Evolutionary conservation across 768 basidiomycete genomes (phyloP), one percentile per base, ranked within the genome.

Genomic region (Tremella mesenterica): DNA sequence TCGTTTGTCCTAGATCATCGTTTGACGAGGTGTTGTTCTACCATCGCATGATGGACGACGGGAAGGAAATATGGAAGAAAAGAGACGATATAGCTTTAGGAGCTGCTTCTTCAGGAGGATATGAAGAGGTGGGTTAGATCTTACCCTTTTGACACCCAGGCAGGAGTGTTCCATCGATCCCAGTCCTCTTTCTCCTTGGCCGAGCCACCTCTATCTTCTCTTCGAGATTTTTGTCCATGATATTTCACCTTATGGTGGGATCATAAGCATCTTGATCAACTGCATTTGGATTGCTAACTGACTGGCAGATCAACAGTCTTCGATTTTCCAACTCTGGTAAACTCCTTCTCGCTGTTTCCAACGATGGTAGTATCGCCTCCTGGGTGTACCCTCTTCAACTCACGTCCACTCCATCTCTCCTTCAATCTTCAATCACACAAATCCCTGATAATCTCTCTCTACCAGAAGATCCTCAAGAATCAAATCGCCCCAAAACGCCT

Each of bases 11-110:
- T 4, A 48, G 56, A 49, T 28, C 29, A 26, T 43, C 31, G 6
- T 48, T 57, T n/a, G 67, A 69, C 33, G 67, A 69, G 53, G 67
- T 64, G n/a, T 61, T 56, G 48, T 69, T 69, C 56, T 69, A 52
- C 49, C 54, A 56, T 30, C 47, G 45, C 34, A 52, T 48, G 1
- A n/a, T 20, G 6, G 28, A 50, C 12, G 64, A 56, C 3, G 57
- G 55, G 2, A 63, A 59, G 30, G 56, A 56, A 28, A 50, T 56
- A 28, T 72, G 65, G 58, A 57, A 46, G 30, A 57, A 39, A 28
- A 47, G 65, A 47, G 57, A 63, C 9, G 67, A 69, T 57, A 46
- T 65, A 21, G 55, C 48, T 12, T 44, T 69, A 28, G 63, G 67
- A 6, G 64, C 61, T 12, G 46, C 60, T 3, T 20, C 30, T 27